A percentile compares a stretch with the other conserved stretches of the same genome.
phyloP scores from a whole-genome alignment of 805 yeast genomes.

The Schizosaccharomyces lindneri region DNA sequence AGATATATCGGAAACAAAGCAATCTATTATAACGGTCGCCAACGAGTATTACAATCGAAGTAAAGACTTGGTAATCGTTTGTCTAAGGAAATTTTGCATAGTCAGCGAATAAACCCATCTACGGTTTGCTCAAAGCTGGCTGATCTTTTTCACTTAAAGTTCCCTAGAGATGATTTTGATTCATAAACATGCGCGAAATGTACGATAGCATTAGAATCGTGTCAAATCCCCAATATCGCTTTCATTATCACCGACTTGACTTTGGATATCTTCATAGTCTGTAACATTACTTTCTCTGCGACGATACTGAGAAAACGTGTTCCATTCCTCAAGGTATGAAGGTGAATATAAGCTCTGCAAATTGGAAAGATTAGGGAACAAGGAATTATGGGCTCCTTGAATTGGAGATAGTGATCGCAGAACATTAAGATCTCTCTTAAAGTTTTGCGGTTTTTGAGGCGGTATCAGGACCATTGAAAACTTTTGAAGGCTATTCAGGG shows the following conservation, averaged over 20 bases:
- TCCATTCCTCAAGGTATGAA: not conserved
- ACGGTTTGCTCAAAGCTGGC: too few species aligned
- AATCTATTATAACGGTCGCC: too few species aligned
- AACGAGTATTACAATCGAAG: too few species aligned
- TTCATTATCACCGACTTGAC: not conserved
- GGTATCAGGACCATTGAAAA: conserved; percentile 28
- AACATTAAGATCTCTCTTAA: conserved; percentile 8
- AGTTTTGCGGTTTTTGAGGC: conserved; percentile 12
- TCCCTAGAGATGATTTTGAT: not conserved
- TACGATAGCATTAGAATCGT: not conserved
- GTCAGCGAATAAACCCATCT: too few species aligned
- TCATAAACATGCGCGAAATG: not conserved
- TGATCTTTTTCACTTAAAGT: too few species aligned
- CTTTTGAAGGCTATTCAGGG: conserved; percentile 51
- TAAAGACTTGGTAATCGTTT: too few species aligned
- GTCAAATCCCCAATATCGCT: not conserved
- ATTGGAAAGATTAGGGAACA: not conserved
- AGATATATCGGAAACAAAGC: too few species aligned
- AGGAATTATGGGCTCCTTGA: not conserved
- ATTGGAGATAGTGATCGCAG: not conserved
- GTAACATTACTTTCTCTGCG: not conserved
- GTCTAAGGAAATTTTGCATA: too few species aligned
- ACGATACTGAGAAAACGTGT: not conserved
- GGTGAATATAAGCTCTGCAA: not conserved
- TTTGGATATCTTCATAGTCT: not conserved